A percentile compares a stretch with the other conserved stretches of the same genome.
These are phyloP conservation scores for Eimeria acervulina DNA, from an alignment of 169 alveolate species.

Conservation along the genomic window DNA sequence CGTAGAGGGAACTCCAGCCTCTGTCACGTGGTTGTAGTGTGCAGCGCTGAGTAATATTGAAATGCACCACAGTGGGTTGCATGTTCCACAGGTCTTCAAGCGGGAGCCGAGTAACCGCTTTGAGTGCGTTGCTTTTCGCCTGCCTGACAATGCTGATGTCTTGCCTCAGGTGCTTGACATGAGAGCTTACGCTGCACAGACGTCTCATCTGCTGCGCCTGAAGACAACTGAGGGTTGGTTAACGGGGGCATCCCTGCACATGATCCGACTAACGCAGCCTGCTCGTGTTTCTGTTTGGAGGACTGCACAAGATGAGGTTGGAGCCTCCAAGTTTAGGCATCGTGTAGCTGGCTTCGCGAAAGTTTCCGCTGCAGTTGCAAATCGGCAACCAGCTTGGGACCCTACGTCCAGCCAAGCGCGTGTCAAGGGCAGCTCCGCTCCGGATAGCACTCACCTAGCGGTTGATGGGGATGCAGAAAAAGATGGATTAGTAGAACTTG, in stretches of 20 bases:
- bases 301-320: constrained; percentile 23
- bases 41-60: background rate
- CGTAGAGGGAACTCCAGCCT: background rate
- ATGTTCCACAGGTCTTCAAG: background rate
- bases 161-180: constrained; percentile 59
- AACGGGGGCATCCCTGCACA: constrained; percentile 53
- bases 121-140: background rate
- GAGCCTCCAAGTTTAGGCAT: background rate
- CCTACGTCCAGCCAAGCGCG: background rate
- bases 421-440: background rate
- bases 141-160: background rate
- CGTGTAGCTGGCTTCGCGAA: background rate
- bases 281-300: constrained; percentile 22
- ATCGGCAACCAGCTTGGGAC: constrained; percentile 34
- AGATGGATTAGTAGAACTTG: constrained; percentile 16
- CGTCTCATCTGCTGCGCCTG: constrained; percentile 31
- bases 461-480: background rate
- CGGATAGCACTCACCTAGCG: background rate
- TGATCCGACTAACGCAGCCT: constrained; percentile 9
- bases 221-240: constrained; percentile 71
- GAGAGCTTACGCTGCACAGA: constrained; percentile 35
- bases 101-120: background rate
- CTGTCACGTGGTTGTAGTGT: background rate
- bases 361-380: constrained; percentile 1
- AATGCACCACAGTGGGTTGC: background rate